Percentiles rank a stretch among this genome's conserved stretches.
Conservation (phyloP, 1,139 yeast species). For the Scheffersomyces parashehatae region DNA sequence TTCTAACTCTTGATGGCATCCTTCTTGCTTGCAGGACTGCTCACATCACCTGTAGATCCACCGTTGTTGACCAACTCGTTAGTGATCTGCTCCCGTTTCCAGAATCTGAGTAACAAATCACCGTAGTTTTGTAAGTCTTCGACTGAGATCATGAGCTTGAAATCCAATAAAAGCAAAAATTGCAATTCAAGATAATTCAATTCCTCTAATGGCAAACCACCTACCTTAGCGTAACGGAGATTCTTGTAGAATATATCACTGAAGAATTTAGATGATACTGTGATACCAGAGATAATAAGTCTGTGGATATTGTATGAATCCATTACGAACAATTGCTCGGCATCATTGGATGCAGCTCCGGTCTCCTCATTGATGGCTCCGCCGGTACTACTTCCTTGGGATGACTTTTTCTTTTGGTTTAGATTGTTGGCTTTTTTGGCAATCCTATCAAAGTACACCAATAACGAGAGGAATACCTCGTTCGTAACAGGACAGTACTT, state of each 20-base stretch:
- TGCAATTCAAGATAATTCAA: constrained; percentile 90
- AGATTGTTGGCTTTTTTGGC: constrained; percentile 80
- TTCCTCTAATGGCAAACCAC: constrained; percentile 94
- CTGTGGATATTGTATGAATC: constrained; percentile 95
- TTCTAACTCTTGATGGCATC: constrained; percentile 1
- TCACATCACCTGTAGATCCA: not conserved
- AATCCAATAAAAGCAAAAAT: constrained; percentile 80
- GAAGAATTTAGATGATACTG: constrained; percentile 93
- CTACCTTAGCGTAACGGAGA: constrained; percentile 94
- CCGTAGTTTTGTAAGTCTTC: constrained; percentile 93
- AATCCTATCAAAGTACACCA: constrained; percentile 92
- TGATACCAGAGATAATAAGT: constrained; percentile 91
- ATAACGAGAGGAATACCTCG: constrained; percentile 85
- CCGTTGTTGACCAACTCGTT: constrained; percentile 29
- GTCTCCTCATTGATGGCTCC: constrained; percentile 11
- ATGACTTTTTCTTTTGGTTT: constrained; percentile 23
- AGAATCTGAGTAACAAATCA: constrained; percentile 77
- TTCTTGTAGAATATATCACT: constrained; percentile 96
- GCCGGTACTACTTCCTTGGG: constrained; percentile 7
- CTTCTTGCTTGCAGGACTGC: not conserved
- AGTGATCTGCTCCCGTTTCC: constrained; percentile 66
- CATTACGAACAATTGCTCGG: constrained; percentile 80
- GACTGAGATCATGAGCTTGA: constrained; percentile 80
- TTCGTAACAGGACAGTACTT: constrained; percentile 98
- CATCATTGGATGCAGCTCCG: constrained; percentile 12